These are phyloP conservation scores for Cryphonectria parasitica DNA, from an alignment of 2,329 filamentous ascomycete genomes.

Conservation along the genomic window DNA sequence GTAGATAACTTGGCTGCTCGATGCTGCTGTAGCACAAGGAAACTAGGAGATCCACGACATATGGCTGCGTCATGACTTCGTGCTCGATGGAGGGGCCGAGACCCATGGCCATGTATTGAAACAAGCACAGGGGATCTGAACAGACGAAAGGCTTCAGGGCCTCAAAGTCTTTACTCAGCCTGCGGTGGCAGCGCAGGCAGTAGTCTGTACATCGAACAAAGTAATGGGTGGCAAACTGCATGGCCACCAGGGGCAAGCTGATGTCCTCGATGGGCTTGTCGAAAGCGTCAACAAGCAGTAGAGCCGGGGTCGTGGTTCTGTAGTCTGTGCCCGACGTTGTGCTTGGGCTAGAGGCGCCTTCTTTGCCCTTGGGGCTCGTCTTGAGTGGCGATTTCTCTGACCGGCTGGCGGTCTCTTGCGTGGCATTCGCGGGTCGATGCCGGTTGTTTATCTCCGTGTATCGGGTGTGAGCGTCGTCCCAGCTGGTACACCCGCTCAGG, in stretches of 20 bases:
- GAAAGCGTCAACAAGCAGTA: slow-evolving; percentile 16
- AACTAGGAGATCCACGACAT: slow-evolving; percentile 82
- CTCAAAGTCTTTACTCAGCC: slow-evolving; percentile 65
- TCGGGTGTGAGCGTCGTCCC: slow-evolving; percentile 67
- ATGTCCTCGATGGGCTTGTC: slow-evolving; percentile 33
- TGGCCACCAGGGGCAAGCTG: slow-evolving; percentile 61
- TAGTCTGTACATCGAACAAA: slow-evolving; percentile 83
- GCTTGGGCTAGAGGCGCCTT: slow-evolving; percentile 31
- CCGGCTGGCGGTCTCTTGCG: not conserved
- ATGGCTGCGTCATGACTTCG: slow-evolving; percentile 77
- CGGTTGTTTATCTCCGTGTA: slow-evolving; percentile 26
- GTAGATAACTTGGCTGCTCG: not conserved
- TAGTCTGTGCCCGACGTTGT: slow-evolving; percentile 33
- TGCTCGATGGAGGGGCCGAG: slow-evolving; percentile 85
- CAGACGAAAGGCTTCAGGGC: slow-evolving; percentile 82
- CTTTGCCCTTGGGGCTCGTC: not conserved
- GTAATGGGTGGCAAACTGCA: slow-evolving; percentile 78
- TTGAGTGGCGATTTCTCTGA: too few species aligned
- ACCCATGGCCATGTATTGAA: slow-evolving; percentile 85
- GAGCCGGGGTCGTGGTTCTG: slow-evolving; percentile 14
- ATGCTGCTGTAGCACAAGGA: slow-evolving; percentile 76
- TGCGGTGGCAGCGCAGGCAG: slow-evolving; percentile 82
- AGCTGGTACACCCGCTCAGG: slow-evolving; percentile 55
- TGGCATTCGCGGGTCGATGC: not conserved
- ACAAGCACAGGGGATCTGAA: slow-evolving; percentile 73